phyloP scores from a whole-genome alignment of 108 stramenopile genomes.

The Nitzschia inconspicua region DNA sequence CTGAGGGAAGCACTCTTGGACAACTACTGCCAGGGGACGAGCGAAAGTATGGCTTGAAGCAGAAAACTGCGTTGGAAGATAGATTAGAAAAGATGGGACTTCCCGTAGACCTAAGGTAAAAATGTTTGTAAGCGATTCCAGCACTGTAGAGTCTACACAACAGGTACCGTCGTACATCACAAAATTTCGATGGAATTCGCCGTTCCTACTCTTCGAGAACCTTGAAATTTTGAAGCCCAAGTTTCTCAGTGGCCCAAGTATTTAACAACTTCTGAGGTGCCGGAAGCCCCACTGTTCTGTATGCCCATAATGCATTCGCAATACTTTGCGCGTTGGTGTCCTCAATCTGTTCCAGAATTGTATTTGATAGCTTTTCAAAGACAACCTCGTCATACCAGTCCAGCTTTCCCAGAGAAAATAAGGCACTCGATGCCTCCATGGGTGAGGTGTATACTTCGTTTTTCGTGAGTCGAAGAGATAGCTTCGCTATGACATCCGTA shows the following conservation, averaged over 20 bases:
- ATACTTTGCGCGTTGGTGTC: constrained; percentile 57
- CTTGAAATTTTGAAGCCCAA: too few species aligned
- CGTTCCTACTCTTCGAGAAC: too few species aligned
- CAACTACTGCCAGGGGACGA: constrained; percentile 75
- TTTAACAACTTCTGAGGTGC: constrained; percentile 51
- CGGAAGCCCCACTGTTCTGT: constrained; percentile 31
- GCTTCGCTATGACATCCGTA: constrained; percentile 18
- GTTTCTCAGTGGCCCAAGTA: constrained; percentile 50
- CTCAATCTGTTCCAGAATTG: constrained; percentile 43
- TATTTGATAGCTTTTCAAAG: constrained; percentile 35
- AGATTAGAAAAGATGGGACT: constrained; percentile 85
- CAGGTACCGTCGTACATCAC: too few species aligned
- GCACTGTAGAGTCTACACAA: too few species aligned
- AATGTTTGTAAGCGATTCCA: neutral
- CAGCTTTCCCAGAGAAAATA: constrained; percentile 58
- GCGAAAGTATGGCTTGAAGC: constrained; percentile 55
- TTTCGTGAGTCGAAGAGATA: constrained; percentile 28
- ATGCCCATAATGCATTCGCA: constrained; percentile 68
- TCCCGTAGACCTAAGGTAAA: constrained; percentile 74
- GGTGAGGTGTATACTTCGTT: constrained; percentile 26
- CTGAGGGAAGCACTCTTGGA: constrained; percentile 80
- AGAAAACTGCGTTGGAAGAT: constrained; percentile 82
- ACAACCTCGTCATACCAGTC: constrained; percentile 46
- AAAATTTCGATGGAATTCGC: too few species aligned
- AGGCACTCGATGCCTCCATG: constrained; percentile 50